phyloP scores from a whole-genome alignment of 2,329 filamentous ascomycete genomes.

The Torrubiellomyces zombiae region DNA sequence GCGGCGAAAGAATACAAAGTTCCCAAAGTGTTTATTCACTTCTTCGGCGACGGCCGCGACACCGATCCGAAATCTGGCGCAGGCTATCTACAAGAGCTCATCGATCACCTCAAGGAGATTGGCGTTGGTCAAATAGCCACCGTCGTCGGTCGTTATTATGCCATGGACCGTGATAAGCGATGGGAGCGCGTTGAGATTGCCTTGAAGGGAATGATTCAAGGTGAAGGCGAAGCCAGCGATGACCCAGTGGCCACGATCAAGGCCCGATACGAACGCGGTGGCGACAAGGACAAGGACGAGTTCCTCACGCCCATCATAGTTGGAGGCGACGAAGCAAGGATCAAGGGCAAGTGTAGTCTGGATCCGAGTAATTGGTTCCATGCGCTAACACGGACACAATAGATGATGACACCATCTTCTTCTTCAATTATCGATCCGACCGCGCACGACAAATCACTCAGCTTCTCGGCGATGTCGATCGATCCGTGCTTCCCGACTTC shows the following conservation, averaged over 20 bases:
- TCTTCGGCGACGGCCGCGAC: constrained; percentile 95
- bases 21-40: constrained; percentile 92
- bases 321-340: constrained; percentile 67
- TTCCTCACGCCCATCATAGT: constrained; percentile 97
- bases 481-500: constrained; percentile 80
- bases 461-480: constrained; percentile 80
- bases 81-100: constrained; percentile 72
- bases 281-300: constrained; percentile 65
- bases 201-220: constrained; percentile 68
- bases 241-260: constrained; percentile 80
- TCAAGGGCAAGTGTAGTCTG: constrained; percentile 47
- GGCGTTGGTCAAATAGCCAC: constrained; percentile 80
- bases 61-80: constrained; percentile 91
- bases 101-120: constrained; percentile 68
- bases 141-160: constrained; percentile 89
- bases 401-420: constrained; percentile 92
- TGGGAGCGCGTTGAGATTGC: constrained; percentile 91
- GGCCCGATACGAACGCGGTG: constrained; percentile 66
- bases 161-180: constrained; percentile 99
- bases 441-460: constrained; percentile 93
- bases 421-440: constrained; percentile 99
- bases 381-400: constrained; percentile 3
- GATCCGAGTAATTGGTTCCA: fast-evolving
- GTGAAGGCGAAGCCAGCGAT: constrained; percentile 70
- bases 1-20: constrained; percentile 80